Evolutionary conservation across 495 filamentous ascomycete species (phyloP), one percentile per base, ranked within the genome.

Genomic region (Glutinoglossum americanum): DNA sequence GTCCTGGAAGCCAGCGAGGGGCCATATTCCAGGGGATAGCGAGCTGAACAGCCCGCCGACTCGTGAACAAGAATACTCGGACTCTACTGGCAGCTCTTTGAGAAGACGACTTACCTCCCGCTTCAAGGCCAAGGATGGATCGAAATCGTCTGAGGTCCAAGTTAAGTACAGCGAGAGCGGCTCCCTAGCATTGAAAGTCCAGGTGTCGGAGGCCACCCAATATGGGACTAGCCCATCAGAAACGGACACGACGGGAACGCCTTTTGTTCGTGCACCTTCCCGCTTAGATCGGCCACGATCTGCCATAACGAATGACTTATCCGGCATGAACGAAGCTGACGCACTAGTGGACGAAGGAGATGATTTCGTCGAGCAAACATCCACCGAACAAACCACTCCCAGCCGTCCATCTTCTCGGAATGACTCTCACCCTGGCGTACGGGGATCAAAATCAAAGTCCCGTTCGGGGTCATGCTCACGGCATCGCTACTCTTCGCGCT

Each of bases 261-360:
- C 70, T 28, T 72, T 72, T 53, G 27, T 70, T 26, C 66, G 69
- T 54, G 62, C 68, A 9, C 62, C 68, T 51, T 62, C 62, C 21
- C 60, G 63, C 41, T 28, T n/a, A 19, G 33, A 47, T 15, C 59
- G 17, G 28, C 39, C 57, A 15, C 59, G 32, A 23, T 60, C 7
- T 57, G 56, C 30, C 55, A 62, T 45, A 30, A 60, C 45, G 53
- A 53, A 51, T 56, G 55, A n/a, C 60, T 61, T 56, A 54, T 60
- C 27, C 35, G 32, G 25, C 39, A 48, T 13, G 26, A 10, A 27
- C 17, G 44, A 37, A 19, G 37, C 19, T 23, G 53, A 48, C 10
- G 11, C 5, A n/a, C 59, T 62, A 49, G 17, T 57, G 37, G 28
- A 53, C 60, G 33, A 62, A 58, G 58, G 26, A 49, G 27, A 62